Base-by-base conservation (phyloP, 352 stramenopile species). In the Achlya hypogyna region DNA sequence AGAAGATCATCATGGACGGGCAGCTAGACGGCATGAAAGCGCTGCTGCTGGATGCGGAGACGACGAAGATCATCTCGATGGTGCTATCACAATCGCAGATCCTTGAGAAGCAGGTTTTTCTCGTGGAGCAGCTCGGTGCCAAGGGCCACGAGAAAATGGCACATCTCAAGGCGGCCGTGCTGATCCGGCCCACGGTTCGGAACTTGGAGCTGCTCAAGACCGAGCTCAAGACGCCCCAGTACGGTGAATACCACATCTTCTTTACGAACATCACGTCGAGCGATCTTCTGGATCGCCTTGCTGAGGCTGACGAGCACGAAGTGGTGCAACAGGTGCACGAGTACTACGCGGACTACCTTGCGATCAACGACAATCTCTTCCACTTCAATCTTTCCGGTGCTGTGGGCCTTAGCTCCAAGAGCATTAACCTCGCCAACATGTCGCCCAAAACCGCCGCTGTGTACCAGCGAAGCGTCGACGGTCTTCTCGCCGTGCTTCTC, bases 161-260 rank as follows among this genome's bases (percentile, higher is more conserved):
- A 71, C 94, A 98, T 73, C 80, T 98, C 58, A 98, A 98, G 71
- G 96, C 96, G 16, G 87, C 98, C 3, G 87, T 95, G 35, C 98
- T 98, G 59, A 72, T 98, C 34, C 93, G 96, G 20, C 95, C 96
- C 1, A 99, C 92, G 14, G 72, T 88, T 34, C 75, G 72, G 3
- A 98, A 98, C 70, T 73, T 98, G 29, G 91, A 97, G 70, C 73
- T 97, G 43, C 78, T 99, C 25, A 84, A 79, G 40, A 74, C 80
- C 18, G 97, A 99, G 78, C 78, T 99, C 16, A 85, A 89, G 65
- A 75, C 81, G 49, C 96, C 96, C 27, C 95, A 98, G 69, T 99
- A 98, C 75, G 81, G 85, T 2, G 93, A 98, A 78, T 99, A 99
- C 79, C 96, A 99, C 77, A 84, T 99, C 53, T 99, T 98, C 76